Conservation (phyloP, 306 rosid species). For the Begonia peltatifolia region DNA sequence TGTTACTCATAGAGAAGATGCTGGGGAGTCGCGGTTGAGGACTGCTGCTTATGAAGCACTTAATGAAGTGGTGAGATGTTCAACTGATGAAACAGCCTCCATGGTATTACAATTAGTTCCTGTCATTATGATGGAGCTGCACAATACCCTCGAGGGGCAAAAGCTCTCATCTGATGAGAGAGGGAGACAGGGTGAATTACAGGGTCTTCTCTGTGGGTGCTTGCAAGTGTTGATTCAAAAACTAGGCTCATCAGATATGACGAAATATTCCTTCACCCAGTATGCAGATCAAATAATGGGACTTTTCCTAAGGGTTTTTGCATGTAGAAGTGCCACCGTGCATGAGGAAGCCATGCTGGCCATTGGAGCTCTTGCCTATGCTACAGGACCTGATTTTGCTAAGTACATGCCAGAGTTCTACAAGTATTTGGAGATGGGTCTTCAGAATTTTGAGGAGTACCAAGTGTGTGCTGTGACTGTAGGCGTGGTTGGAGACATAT, state of each 20-base stretch:
- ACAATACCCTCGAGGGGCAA: conserved; percentile 68
- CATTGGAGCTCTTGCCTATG: conserved; percentile 91
- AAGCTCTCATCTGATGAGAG: conserved; percentile 58
- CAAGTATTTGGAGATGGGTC: conserved; percentile 80
- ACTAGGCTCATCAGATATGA: conserved; percentile 66
- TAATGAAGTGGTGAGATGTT: conserved; percentile 90
- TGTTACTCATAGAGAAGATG: conserved; percentile 76
- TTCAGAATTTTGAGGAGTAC: conserved; percentile 90
- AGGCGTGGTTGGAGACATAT: conserved; percentile 85
- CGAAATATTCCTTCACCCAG: conserved; percentile 60
- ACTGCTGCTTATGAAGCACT: conserved; percentile 91
- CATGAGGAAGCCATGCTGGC: conserved; percentile 99
- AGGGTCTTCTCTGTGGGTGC: conserved; percentile 96
- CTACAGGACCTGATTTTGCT: conserved; percentile 57
- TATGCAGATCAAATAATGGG: conserved; percentile 83
- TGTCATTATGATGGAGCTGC: conserved; percentile 66
- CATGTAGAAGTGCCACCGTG: conserved; percentile 85
- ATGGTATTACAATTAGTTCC: conserved; percentile 72
- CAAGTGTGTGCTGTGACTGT: conserved; percentile 94
- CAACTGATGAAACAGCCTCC: conserved; percentile 74
- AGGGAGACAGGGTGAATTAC: conserved; percentile 67
- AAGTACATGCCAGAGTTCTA: conserved; percentile 79
- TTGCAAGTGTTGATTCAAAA: conserved; percentile 90
- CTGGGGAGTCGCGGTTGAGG: conserved; percentile 80
- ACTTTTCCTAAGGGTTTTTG: conserved; percentile 74